A percentile compares a stretch with the other conserved stretches of the same genome.
These are phyloP conservation scores for Purshia tridentata DNA, from an alignment of 306 rosid species.

Conservation along the genomic window DNA sequence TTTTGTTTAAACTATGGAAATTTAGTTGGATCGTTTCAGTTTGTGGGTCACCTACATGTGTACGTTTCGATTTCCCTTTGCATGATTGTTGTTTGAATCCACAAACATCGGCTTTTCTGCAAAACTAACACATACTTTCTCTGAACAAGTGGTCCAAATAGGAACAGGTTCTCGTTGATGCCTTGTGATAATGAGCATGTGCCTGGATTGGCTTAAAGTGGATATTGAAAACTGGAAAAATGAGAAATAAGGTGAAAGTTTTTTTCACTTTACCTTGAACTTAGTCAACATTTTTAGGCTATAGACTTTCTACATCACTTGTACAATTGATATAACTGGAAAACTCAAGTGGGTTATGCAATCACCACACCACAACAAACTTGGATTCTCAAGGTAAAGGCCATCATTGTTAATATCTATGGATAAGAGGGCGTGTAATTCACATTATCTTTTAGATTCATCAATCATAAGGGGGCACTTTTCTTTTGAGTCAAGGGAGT, in stretches of 20 bases:
- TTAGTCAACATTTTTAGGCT: neutral
- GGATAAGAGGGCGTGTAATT: neutral
- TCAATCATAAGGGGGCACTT: neutral
- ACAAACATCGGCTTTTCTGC: conserved; percentile 18
- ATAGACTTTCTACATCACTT: neutral
- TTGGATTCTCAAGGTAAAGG: neutral
- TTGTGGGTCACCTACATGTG: conserved; percentile 40
- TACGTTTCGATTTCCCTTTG: conserved; percentile 19
- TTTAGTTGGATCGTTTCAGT: conserved; percentile 23
- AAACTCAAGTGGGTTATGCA: neutral
- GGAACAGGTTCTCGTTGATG: conserved; percentile 2
- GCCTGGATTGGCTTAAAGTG: neutral
- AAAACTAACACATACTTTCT: neutral
- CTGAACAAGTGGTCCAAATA: conserved; percentile 12
- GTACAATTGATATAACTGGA: neutral
- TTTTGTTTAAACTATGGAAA: conserved; percentile 26
- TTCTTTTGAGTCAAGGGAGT: neutral
- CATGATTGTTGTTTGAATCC: conserved; percentile 32
- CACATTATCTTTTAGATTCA: neutral
- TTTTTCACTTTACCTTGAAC: neutral
- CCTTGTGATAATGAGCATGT: conserved; percentile 10
- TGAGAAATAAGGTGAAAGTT: conserved; percentile 13
- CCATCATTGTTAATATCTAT: neutral
- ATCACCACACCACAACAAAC: neutral
- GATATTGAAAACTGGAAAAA: conserved; percentile 1